Evolutionary conservation across 2,329 filamentous ascomycete species (phyloP), one percentile per base, ranked within the genome.

Genomic region (Metarhizium rileyi): DNA sequence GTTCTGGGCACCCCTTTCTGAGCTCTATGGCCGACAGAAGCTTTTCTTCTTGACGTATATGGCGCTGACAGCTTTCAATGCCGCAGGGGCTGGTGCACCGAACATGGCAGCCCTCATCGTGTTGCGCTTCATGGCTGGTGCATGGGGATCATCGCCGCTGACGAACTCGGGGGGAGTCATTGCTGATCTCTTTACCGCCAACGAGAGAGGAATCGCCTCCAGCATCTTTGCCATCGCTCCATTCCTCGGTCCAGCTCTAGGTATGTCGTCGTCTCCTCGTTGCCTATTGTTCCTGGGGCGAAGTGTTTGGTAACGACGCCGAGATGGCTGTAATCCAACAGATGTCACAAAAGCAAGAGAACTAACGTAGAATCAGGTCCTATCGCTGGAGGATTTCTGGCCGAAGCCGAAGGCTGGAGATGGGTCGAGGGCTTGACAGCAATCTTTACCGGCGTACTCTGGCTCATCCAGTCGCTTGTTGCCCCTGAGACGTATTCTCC

Each of bases 61-160:
- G 48, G 69, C 71, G 12, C 71, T 85, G 51, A 76, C 77, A 2
- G 74, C 73, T 1, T 86, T 87, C 61, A 83, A 78, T 56, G 79
- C 75, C 22, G 82, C 72, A 4, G 73, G 71, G 18, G 76, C 79
- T 2, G 81, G 75, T 8, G 68, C 76, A 0, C 67, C 77, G 50
- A 81, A 76, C 55, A 79, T 83, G 52, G 69, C 69, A 44, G 76
- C 77, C 1, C 67, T 88, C 2, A 66, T 87, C 28, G 72, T 85
- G n/a, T 70, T 86, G 36, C 77, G 84, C n/a, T 87, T 87, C 66
- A 76, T 87, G 47, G 77, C 78, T 22, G 81, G 81, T 36, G 66
- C 76, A 7, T 83, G 83, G 56, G 82, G 80, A 4, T 78, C 78
- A 0, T 79, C 79, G 0, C 77, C 80, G 1, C 64, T 85, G 52